Percentiles rank a stretch among this genome's conserved stretches.
These are phyloP conservation scores for Naganishia kalamii DNA, from an alignment of 768 basidiomycete genomes.

Conservation along the genomic window DNA sequence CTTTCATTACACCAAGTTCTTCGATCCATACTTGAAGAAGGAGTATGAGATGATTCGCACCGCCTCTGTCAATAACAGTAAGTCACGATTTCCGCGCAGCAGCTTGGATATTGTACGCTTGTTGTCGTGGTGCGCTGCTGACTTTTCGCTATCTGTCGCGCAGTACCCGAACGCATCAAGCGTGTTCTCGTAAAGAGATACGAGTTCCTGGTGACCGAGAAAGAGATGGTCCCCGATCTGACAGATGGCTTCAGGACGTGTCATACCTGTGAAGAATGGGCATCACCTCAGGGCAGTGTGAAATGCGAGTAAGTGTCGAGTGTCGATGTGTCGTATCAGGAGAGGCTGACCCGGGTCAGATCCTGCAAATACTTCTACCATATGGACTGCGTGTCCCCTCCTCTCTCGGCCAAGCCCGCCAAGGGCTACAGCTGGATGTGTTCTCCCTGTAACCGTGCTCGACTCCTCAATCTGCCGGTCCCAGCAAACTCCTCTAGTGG, in stretches of 20 bases:
- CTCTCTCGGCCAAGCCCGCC: constrained; percentile 80
- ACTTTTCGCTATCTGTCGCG: neutral
- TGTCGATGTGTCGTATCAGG: neutral
- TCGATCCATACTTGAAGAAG: constrained; percentile 96
- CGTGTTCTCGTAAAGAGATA: constrained; percentile 72
- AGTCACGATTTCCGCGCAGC: constrained; percentile 44
- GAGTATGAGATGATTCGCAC: constrained; percentile 93
- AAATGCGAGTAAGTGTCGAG: constrained; percentile 42
- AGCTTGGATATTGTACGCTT: neutral
- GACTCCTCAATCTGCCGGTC: neutral
- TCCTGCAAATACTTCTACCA: constrained; percentile 86
- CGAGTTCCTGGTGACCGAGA: constrained; percentile 91
- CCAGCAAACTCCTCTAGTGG: constrained; percentile 10
- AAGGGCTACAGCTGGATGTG: constrained; percentile 98
- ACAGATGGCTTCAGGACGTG: constrained; percentile 81
- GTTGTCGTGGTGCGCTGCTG: neutral
- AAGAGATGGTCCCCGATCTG: constrained; percentile 82
- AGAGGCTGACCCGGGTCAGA: constrained; percentile 20
- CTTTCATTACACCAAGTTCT: constrained; percentile 92
- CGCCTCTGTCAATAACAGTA: constrained; percentile 79
- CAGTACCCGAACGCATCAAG: constrained; percentile 76
- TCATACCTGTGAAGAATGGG: constrained; percentile 79
- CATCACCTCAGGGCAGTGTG: constrained; percentile 63
- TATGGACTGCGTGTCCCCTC: constrained; percentile 89
- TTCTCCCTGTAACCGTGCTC: constrained; percentile 62